Conservation (phyloP, 495 filamentous ascomycete genomes). For the Podospora didyma region DNA sequence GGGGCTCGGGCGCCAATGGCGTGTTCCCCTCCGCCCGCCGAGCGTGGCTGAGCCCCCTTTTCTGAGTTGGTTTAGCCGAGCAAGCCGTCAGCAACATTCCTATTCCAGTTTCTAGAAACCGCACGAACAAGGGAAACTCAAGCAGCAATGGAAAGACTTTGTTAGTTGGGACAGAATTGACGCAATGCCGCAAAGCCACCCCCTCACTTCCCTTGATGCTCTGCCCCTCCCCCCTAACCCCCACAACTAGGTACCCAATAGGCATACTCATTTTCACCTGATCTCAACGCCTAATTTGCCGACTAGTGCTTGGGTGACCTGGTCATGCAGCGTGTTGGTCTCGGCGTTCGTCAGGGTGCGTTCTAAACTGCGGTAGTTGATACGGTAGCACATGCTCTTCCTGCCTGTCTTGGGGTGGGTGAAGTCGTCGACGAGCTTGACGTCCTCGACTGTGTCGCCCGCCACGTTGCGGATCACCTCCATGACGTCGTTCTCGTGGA, state of each 20-base stretch:
- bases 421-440: conserved; percentile 75
- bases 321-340: conserved; percentile 69
- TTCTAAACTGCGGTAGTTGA: conserved; percentile 89
- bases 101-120: too few relatives aligned
- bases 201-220: too few relatives aligned
- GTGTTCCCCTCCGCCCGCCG: neutral
- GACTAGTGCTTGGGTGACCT: conserved; percentile 58
- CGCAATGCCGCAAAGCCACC: too few relatives aligned
- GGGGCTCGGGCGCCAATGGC: too few relatives aligned
- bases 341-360: conserved; percentile 79
- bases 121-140: too few relatives aligned
- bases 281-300: conserved; percentile 75
- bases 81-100: too few relatives aligned
- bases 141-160: too few relatives aligned
- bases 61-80: too few relatives aligned
- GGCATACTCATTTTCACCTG: conserved; percentile 40
- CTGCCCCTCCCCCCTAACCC: neutral
- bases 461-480: conserved; percentile 78
- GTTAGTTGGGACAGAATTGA: too few relatives aligned
- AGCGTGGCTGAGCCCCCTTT: neutral
- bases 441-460: conserved; percentile 83
- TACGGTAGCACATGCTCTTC: conserved; percentile 84
- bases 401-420: conserved; percentile 79
- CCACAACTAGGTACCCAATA: neutral
- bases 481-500: conserved; percentile 97